phyloP scores from a whole-genome alignment of 2,329 filamentous ascomycete genomes.

The Fusarium sp. region DNA sequence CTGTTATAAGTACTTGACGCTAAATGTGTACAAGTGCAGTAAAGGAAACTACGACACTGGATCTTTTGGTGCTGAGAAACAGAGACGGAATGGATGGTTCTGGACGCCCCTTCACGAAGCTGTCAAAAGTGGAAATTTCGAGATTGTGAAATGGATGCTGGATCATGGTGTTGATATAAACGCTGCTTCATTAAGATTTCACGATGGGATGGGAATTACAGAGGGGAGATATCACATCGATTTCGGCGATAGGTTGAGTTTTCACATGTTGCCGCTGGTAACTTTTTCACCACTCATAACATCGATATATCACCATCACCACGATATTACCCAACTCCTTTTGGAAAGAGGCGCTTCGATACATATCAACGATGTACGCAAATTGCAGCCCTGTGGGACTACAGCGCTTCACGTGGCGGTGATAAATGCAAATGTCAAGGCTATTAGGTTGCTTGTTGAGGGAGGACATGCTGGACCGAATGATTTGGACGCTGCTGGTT shows the following conservation, averaged over 20 bases:
- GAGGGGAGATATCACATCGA: slow-evolving; percentile 8
- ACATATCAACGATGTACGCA: slow-evolving; percentile 10
- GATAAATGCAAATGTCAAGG: slow-evolving; percentile 9
- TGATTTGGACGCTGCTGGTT: slow-evolving; percentile 17
- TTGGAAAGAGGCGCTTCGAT: slow-evolving; percentile 15
- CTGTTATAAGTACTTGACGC: not conserved
- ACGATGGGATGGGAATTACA: not conserved
- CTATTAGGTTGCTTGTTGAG: slow-evolving; percentile 10
- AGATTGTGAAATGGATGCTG: slow-evolving; percentile 13
- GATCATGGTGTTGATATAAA: slow-evolving; percentile 13
- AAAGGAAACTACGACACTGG: not conserved
- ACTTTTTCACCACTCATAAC: slow-evolving; percentile 23
- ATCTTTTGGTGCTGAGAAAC: not conserved
- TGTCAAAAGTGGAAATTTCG: slow-evolving; percentile 2
- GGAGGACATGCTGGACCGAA: slow-evolving; percentile 22
- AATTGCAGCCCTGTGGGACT: slow-evolving; percentile 5
- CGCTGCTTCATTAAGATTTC: slow-evolving; percentile 1
- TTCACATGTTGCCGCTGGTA: slow-evolving; percentile 6
- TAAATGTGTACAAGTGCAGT: not conserved
- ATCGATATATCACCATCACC: slow-evolving; percentile 3
- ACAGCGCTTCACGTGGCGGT: slow-evolving; percentile 24
- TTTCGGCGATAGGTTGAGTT: slow-evolving; percentile 20
- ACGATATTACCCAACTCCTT: slow-evolving; percentile 10
- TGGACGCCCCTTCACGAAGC: slow-evolving; percentile 3
- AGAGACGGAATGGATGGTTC: slow-evolving; percentile 5